Percentiles rank a stretch among this genome's conserved stretches.
These are phyloP conservation scores for Salix suchowensis DNA, from an alignment of 345 rosid species.

Conservation along the genomic window DNA sequence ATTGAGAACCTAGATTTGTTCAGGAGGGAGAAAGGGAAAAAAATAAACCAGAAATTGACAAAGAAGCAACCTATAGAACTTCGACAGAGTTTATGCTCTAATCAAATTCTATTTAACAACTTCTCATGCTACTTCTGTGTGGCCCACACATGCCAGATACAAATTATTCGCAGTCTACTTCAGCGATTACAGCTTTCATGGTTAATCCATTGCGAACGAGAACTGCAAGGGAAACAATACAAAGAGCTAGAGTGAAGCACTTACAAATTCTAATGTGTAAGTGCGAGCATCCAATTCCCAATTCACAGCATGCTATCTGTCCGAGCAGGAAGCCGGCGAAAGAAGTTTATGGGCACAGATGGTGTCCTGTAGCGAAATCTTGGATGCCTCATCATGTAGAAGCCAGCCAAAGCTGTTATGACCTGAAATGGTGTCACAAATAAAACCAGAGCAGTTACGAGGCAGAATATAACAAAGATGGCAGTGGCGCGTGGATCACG, in stretches of 20 bases:
- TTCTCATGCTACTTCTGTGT: neutral
- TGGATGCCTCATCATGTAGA: constrained; percentile 33
- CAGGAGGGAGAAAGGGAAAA: neutral
- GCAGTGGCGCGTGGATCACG: constrained; percentile 30
- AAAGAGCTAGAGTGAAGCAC: neutral
- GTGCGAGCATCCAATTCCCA: neutral
- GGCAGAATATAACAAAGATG: constrained; percentile 21
- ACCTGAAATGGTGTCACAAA: constrained; percentile 37
- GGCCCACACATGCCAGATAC: neutral
- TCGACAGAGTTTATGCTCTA: neutral
- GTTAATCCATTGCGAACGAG: constrained; percentile 2
- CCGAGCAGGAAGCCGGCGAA: constrained; percentile 28
- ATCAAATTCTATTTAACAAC: neutral
- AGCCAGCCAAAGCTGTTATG: constrained; percentile 28
- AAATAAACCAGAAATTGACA: neutral
- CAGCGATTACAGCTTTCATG: neutral
- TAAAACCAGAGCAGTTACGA: constrained; percentile 24
- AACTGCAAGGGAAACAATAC: neutral
- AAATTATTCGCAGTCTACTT: constrained; percentile 1
- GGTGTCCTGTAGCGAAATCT: constrained; percentile 32
- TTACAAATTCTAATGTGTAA: constrained; percentile 1
- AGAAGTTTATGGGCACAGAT: constrained; percentile 29
- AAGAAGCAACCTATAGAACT: neutral
- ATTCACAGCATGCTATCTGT: constrained; percentile 31
- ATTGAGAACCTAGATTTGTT: neutral